Base-by-base conservation (phyloP, 352 stramenopile species). In the Elongisporangium prolatum region DNA sequence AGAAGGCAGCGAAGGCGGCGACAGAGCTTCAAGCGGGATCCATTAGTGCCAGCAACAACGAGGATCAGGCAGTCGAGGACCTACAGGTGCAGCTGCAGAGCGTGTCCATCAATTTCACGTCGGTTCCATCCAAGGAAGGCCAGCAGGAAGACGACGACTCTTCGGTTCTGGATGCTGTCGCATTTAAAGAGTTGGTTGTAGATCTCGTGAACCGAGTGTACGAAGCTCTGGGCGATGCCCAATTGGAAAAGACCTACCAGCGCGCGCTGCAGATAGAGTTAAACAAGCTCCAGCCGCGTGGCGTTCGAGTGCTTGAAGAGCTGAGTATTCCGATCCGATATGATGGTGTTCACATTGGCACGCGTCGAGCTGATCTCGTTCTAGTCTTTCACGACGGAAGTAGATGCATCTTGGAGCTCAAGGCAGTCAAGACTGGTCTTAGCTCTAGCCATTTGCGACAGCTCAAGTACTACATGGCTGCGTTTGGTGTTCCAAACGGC, bases 221-320 rank as follows among this genome's bases (percentile, higher is more conserved):
- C 52, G 2, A 16, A 22, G 56, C 66, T 3, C 52, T 79, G 13
- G 71, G 71, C 0, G 59, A 62, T 17, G 72, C 65, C 13, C 70
- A 79, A 53, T 57, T 71, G 17, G 71, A 79, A 50, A 61, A 61
- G 34, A 70, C 71, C n/a, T 79, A 76, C 56, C 71, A 79, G 61
- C 57, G 57, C 34, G 71, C 71, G 22, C 37, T 79, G 18, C 58
- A 52, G 34, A 21, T 52, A 7, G 71, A 79, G 17, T 52, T 79
- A 1, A 18, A 24, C 40, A 61, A 61, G 21, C 48, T 61, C 9
- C 25, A 59, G 10, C 52, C 55, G 20, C 70, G 65, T 34, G 71
- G 68, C 3, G 56, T 79, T 3, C 55, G 48, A 4, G 66, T 75
- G 0, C 18, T 60, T 18, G 69, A 64, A 0, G 71, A 79, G 51